Evolutionary conservation across 2,329 filamentous ascomycete species (phyloP).

Genomic region (Talaromyces sp.): DNA sequence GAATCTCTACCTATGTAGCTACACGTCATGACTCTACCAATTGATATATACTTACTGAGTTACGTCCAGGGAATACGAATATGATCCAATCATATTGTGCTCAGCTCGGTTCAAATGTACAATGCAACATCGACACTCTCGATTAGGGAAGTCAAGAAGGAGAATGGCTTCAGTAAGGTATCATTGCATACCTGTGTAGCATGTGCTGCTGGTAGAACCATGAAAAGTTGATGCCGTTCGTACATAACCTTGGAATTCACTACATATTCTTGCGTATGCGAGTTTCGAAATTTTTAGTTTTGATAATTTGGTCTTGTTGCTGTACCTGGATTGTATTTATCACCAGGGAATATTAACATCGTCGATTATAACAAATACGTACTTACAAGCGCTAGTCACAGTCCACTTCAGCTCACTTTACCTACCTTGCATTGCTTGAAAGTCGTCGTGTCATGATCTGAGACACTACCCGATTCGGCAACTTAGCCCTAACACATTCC

Average conservation of each 20-base stretch:
- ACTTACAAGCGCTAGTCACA: too few relatives aligned
- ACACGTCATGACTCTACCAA: slow-evolving; percentile 5
- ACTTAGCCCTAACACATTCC: neutral
- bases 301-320: neutral
- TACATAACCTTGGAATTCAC: neutral
- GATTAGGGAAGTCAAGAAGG: neutral
- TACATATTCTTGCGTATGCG: too few relatives aligned
- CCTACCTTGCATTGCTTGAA: neutral
- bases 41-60: neutral
- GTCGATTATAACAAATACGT: too few relatives aligned
- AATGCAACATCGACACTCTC: neutral
- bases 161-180: neutral
- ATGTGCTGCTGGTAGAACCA: neutral
- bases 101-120: neutral
- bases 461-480: neutral
- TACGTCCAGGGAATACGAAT: neutral
- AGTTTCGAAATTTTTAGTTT: neutral
- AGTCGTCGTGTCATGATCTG: neutral
- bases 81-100: neutral
- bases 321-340: neutral
- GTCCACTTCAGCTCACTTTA: too few relatives aligned
- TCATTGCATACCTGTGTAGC: too few relatives aligned
- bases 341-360: too few relatives aligned
- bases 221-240: neutral
- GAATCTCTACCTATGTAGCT: neutral